Evolutionary conservation across 2,329 filamentous ascomycete genomes (phyloP).

Genomic region (Epichloe coenophiala): DNA sequence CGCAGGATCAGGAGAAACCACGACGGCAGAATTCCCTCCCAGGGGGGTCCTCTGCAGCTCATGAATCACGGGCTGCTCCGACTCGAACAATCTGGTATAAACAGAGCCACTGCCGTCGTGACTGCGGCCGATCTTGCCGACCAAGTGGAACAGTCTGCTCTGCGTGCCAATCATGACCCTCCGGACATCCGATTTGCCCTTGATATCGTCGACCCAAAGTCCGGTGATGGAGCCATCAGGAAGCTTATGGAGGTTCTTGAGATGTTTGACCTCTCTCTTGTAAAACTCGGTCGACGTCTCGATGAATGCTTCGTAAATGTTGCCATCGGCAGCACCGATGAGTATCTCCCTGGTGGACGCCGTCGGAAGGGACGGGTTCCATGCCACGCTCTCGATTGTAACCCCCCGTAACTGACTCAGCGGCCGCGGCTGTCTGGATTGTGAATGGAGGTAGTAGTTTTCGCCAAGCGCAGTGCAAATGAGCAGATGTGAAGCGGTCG

Average conservation of each 20-base stretch:
- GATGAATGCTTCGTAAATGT: constrained; percentile 88
- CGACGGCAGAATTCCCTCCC: constrained; percentile 48
- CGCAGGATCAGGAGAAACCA: constrained; percentile 61
- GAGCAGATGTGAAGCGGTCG: constrained; percentile 86
- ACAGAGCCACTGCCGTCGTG: constrained; percentile 75
- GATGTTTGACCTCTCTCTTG: constrained; percentile 82
- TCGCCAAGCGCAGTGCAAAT: constrained; percentile 85
- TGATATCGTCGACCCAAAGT: constrained; percentile 66
- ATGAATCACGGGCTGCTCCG: constrained; percentile 65
- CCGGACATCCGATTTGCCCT: constrained; percentile 54
- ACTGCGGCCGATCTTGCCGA: constrained; percentile 60
- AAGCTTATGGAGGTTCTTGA: constrained; percentile 71
- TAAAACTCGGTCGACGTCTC: constrained; percentile 94
- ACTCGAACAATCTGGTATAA: constrained; percentile 78
- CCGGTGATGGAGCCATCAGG: constrained; percentile 75
- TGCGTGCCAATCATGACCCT: constrained; percentile 72
- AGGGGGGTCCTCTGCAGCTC: constrained; percentile 48
- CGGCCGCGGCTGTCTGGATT: constrained; percentile 75
- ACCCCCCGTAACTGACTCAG: constrained; percentile 75
- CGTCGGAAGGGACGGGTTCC: constrained; percentile 87
- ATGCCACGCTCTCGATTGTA: constrained; percentile 77
- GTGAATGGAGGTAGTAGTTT: constrained; percentile 95
- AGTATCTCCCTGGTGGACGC: constrained; percentile 91
- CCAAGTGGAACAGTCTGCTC: constrained; percentile 64
- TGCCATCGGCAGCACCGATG: constrained; percentile 82